Conservation (phyloP, 176 grass and related monocot genomes). For the Triticum dicoccoides region DNA sequence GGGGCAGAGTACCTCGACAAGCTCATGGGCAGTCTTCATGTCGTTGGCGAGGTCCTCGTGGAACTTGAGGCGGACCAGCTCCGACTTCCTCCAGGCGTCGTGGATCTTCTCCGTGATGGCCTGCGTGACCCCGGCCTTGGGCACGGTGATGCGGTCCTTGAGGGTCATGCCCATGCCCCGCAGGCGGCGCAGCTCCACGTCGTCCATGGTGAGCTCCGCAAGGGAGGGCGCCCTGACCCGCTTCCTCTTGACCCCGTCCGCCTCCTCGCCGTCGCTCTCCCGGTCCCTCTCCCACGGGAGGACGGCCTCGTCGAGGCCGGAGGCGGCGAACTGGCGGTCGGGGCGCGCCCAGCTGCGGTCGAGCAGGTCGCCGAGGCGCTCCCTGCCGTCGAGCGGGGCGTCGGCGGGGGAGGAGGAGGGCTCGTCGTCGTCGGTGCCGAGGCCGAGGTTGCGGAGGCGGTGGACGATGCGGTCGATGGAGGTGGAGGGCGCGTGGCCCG, state of each 20-base stretch:
- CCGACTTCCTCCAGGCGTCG: constrained; percentile 91
- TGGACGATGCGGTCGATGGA: constrained; percentile 94
- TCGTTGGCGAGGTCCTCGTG: constrained; percentile 83
- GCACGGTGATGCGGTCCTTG: constrained; percentile 78
- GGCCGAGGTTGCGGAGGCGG: constrained; percentile 78
- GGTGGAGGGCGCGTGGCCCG: constrained; percentile 18
- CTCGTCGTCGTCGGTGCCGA: constrained; percentile 68
- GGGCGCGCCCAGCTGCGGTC: constrained; percentile 84
- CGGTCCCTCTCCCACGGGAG: constrained; percentile 80
- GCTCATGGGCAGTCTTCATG: constrained; percentile 90
- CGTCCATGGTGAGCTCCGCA: constrained; percentile 89
- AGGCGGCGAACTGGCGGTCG: constrained; percentile 34
- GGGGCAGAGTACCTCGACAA: constrained; percentile 71
- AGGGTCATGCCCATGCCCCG: constrained; percentile 62
- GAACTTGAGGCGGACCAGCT: constrained; percentile 90
- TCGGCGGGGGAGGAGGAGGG: constrained; percentile 20
- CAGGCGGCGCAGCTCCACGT: constrained; percentile 75
- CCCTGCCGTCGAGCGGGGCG: constrained; percentile 42
- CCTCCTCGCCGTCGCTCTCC: constrained; percentile 22
- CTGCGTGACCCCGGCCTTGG: constrained; percentile 90
- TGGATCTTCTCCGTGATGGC: constrained; percentile 83
- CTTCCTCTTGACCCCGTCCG: constrained; percentile 39
- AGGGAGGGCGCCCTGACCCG: constrained; percentile 71
- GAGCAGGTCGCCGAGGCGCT: constrained; percentile 76
- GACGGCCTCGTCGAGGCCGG: constrained; percentile 35